These are phyloP conservation scores for Lupinus albus DNA, from an alignment of 306 rosid species.

Conservation along the genomic window DNA sequence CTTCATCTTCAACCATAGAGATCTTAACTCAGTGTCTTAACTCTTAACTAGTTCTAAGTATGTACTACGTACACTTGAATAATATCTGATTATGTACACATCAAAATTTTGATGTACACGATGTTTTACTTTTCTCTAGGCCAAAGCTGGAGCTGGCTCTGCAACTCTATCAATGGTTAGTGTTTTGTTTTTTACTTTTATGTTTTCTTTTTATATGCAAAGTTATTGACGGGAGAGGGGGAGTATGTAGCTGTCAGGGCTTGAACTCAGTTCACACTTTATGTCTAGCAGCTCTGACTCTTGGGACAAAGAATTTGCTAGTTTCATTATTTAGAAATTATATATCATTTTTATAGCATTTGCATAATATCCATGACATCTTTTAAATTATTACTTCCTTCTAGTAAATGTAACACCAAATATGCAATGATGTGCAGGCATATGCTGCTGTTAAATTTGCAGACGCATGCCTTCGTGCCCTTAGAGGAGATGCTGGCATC, in stretches of 20 bases:
- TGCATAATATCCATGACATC: slow-evolving; percentile 28
- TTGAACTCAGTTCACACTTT: no score
- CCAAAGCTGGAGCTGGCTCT: slow-evolving; percentile 83
- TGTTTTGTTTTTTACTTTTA: slow-evolving; percentile 11
- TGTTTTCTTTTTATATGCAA: no score
- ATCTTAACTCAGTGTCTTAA: neutral
- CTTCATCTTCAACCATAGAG: slow-evolving; percentile 33
- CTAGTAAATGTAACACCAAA: slow-evolving; percentile 13
- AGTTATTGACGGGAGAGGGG: no score
- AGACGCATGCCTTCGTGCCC: slow-evolving; percentile 75
- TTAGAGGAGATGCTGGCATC: slow-evolving; percentile 74
- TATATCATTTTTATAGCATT: slow-evolving; percentile 1
- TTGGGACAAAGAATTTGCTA: no score
- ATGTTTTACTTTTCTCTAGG: slow-evolving; percentile 52
- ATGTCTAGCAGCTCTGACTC: no score
- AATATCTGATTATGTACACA: neutral
- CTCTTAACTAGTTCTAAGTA: neutral
- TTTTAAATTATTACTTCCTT: slow-evolving; percentile 6
- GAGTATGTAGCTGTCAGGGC: no score
- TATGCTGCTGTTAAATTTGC: slow-evolving; percentile 91
- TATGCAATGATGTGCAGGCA: slow-evolving; percentile 64
- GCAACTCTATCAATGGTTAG: slow-evolving; percentile 64
- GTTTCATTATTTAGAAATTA: neutral
- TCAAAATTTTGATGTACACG: slow-evolving; percentile 29
- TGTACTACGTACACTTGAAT: slow-evolving; percentile 9